phyloP scores from a whole-genome alignment of 257 asterid genomes.

The Scutellaria barbata region DNA sequence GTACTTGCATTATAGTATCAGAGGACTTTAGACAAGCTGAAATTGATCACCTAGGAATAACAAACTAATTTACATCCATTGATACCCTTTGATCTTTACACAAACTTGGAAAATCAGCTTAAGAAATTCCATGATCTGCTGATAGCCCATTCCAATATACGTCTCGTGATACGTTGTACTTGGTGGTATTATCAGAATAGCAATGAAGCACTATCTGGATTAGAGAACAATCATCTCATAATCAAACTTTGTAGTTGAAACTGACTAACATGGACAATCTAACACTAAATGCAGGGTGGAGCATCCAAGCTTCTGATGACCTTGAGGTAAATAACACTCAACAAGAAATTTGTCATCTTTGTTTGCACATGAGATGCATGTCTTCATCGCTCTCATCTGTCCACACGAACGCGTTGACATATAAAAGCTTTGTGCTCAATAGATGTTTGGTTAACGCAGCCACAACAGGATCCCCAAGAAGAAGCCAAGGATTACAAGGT shows the following conservation, averaged over 20 bases:
- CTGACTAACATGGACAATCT: conserved; percentile 1
- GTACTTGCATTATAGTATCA: background rate
- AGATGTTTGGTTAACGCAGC: conserved; percentile 37
- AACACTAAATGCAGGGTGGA: conserved; percentile 67
- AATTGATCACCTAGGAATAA: background rate
- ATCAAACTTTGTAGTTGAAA: background rate
- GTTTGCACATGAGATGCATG: background rate
- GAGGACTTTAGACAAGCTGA: background rate
- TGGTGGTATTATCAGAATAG: background rate
- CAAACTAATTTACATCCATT: background rate
- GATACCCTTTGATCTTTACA: conserved; percentile 1
- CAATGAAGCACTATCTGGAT: no score
- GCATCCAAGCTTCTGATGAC: conserved; percentile 67
- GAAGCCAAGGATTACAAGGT: conserved; percentile 38
- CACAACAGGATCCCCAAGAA: conserved; percentile 38
- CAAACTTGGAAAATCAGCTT: conserved; percentile 2
- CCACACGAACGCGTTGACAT: background rate
- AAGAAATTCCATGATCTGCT: background rate
- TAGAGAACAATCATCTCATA: no score
- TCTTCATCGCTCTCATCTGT: background rate
- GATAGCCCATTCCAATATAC: background rate
- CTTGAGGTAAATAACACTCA: conserved; percentile 82
- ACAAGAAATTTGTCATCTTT: no score
- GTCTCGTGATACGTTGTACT: background rate
- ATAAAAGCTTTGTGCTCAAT: conserved; percentile 10